Conservation (phyloP, 2,329 filamentous ascomycete genomes). For the Diaporthe eres region DNA sequence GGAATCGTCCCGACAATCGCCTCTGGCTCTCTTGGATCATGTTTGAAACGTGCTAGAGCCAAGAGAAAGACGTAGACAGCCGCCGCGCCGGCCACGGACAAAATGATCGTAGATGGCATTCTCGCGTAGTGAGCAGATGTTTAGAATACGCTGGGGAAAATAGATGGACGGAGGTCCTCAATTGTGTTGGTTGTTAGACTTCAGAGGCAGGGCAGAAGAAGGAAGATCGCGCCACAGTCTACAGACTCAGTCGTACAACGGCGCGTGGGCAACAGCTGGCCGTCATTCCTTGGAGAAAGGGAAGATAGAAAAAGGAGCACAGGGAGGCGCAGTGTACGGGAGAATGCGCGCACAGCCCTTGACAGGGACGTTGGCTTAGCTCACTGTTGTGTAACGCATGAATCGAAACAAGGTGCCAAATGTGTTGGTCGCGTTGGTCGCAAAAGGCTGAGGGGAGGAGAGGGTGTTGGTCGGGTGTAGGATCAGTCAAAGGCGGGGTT, state of each 20-base stretch:
- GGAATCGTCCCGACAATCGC: neutral
- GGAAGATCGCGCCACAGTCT: neutral
- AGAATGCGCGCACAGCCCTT: neutral
- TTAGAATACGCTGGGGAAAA: neutral
- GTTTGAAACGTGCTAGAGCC: slow-evolving; percentile 21
- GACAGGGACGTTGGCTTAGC: neutral
- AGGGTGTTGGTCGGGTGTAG: neutral
- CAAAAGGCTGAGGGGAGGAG: neutral
- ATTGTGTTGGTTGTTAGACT: neutral
- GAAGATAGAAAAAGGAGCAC: neutral
- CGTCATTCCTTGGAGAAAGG: neutral
- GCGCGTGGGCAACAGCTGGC: neutral
- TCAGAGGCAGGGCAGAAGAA: neutral
- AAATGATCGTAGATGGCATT: neutral
- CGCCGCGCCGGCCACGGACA: neutral
- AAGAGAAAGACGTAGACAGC: slow-evolving; percentile 9
- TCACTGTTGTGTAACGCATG: neutral
- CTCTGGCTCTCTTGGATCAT: slow-evolving; percentile 24
- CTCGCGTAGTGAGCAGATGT: neutral
- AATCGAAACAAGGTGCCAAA: too few relatives aligned
- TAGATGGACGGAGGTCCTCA: neutral
- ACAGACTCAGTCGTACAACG: neutral
- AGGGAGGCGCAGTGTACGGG: neutral
- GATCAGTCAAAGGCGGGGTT: neutral
- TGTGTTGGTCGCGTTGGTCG: neutral